These are phyloP conservation scores for Cucurbita ficifolia DNA, from an alignment of 306 rosid genomes.

Conservation along the genomic window DNA sequence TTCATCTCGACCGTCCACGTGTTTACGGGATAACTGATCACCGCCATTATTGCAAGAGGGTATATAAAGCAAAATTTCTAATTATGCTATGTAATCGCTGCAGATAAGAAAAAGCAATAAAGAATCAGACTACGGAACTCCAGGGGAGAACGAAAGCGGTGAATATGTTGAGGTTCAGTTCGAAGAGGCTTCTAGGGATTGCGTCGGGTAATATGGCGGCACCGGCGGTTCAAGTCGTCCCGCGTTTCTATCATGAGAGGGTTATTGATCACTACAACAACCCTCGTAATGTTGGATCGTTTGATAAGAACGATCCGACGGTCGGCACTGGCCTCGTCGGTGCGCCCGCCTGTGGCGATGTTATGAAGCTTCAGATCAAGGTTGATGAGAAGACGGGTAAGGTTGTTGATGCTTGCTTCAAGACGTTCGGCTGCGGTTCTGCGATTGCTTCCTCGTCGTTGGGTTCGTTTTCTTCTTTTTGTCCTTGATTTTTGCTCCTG, in stretches of 20 bases:
- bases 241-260: constrained; percentile 62
- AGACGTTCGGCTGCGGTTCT: constrained; percentile 87
- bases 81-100: too few species aligned
- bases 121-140: neutral
- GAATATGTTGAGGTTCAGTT: constrained; percentile 42
- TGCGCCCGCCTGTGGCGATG: constrained; percentile 87
- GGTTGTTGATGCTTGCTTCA: constrained; percentile 74
- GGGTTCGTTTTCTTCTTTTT: constrained; percentile 22
- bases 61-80: neutral
- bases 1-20: neutral
- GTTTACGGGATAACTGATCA: neutral
- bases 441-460: constrained; percentile 90
- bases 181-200: constrained; percentile 38
- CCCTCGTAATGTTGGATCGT: constrained; percentile 73
- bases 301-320: constrained; percentile 61
- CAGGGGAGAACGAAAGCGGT: neutral
- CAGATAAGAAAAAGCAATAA: neutral
- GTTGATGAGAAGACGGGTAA: constrained; percentile 63
- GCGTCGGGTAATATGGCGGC: constrained; percentile 19
- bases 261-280: constrained; percentile 81
- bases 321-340: constrained; percentile 89
- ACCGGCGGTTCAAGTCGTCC: constrained; percentile 23
- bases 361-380: constrained; percentile 89
- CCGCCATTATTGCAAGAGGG: neutral
- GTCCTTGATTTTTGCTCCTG: neutral